phyloP scores from a whole-genome alignment of 2,329 filamentous ascomycete genomes.

The Xylaria sp. region DNA sequence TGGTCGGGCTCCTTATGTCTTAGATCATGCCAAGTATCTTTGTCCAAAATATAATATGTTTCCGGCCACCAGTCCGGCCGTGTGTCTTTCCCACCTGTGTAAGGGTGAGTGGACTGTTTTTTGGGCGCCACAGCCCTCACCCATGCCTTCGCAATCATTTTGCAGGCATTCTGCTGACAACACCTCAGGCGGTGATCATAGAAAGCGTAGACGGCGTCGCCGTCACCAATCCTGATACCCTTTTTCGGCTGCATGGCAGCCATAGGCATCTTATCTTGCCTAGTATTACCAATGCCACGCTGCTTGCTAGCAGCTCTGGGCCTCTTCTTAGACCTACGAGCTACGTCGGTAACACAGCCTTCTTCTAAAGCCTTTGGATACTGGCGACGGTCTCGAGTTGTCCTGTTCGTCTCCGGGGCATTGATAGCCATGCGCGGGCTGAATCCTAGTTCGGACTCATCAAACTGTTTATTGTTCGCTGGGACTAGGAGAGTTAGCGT shows the following conservation, averaged over 20 bases:
- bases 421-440: constrained; percentile 29
- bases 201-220: constrained; percentile 65
- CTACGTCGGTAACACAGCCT: constrained; percentile 46
- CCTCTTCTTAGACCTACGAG: constrained; percentile 53
- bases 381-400: constrained; percentile 30
- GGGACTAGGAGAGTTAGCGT: constrained; percentile 8
- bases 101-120: constrained; percentile 79
- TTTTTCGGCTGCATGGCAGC: constrained; percentile 53
- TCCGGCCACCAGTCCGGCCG: constrained; percentile 75
- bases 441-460: constrained; percentile 37
- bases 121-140: constrained; percentile 80
- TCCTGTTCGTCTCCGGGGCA: constrained; percentile 29
- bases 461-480: constrained; percentile 24
- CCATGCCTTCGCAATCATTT: constrained; percentile 78
- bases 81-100: constrained; percentile 71
- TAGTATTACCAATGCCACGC: constrained; percentile 40
- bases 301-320: constrained; percentile 30
- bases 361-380: not conserved
- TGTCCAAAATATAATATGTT: constrained; percentile 54
- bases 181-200: constrained; percentile 71
- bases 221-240: constrained; percentile 64
- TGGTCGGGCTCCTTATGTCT: constrained; percentile 80
- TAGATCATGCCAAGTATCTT: constrained; percentile 63
- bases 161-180: constrained; percentile 77
- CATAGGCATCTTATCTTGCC: constrained; percentile 55